Evolutionary conservation across 139 green algal species (phyloP), one percentile per base, ranked within the genome.

Genomic region (Coelastrella sp.): DNA sequence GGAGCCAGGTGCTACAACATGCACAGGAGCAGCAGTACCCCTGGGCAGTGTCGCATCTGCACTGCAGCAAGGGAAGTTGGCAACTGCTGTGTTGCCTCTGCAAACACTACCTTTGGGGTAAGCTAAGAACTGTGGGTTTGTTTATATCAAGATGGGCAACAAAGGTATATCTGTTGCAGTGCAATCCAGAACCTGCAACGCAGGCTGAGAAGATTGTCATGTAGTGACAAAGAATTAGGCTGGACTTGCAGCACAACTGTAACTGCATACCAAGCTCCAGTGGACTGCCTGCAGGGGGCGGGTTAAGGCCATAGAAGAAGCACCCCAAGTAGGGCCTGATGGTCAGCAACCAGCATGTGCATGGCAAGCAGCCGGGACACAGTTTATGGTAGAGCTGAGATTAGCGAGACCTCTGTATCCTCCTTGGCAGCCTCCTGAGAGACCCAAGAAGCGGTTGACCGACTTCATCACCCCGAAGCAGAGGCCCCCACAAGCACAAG

Each of bases 371-470:
- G 62, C 78, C 4, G 78, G 78, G 2, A 76, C 60, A 3, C 45
- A 21, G n/a, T 84, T 84, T 53, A 19, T 8, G 17, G 41, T 84
- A 27, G 13, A 62, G n/a, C 5, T 84, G 23, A 13, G 21, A 30
- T 60, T 84, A 17, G 62, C 41, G 13, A 48, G 43, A 17, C 78
- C 78, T 2, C 40, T 84, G 27, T 84, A 45, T 38, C 27, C 60
- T 34, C 60, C 78, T 53, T 84, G 78, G 78, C 40, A 84, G 62
- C 60, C 78, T 25, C 78, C 78, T 23, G 27, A 25, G 11, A 60
- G 25, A 53, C 78, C 78, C 11, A 21, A 25, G 37, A 76, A 35
- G 78, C 78, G 73, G 37, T 48, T 84, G 78, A 19, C 17, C 21
- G 78, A 84, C 51, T 5, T 76, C 13, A 43, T 66, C 11, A 37